Base-by-base conservation (phyloP, 345 rosid genomes). In the Gossypioides kirkii region DNA sequence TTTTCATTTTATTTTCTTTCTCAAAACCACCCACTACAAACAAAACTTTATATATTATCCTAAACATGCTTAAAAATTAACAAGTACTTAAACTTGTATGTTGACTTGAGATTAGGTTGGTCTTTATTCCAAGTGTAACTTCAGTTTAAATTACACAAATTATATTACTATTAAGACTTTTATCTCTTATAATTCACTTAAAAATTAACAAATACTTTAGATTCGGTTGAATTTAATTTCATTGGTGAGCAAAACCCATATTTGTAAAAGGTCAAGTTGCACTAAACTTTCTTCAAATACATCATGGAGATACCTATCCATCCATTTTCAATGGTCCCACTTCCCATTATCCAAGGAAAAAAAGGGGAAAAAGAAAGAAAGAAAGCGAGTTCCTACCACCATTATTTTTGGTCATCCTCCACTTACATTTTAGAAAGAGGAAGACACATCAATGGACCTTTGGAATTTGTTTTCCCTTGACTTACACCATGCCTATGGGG, bases 401-500 rank as follows among this genome's bases (percentile, higher is more conserved):
- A 77, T 17, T 25, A 61, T 66, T 82, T 80, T 73, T 76, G 80
- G 87, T 84, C 86, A 80, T 80, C 80, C 70, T 74, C 82, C 88
- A 86, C 86, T 83, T 76, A 76, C 73, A 65, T 72, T 53, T 63
- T 38, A 22, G 45, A 69, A 10, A 72, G 17, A 61, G 32, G 25
- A 55, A 45, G 38, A 32, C 12, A 55, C 78, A 69, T 77, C 64
- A 61, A n/a, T 75, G 16, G 17, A 70, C 62, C 58, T 76, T 78
- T 69, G 76, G 67, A 54, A 20, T 8, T 54, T 42, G 25, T 61
- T 43, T 46, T 61, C 41, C 55, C 69, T 25, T 60, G n/a, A 66
- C 76, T 17, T 46, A 38, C 70, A 78, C 79, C 73, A 47, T 5
- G 38, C 38, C 38, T 5, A 32, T 68, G 17, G 18, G 20, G 47